phyloP scores from a whole-genome alignment of 225 moss, liverwort and hornwort genomes.

The Polytrichum commune region DNA sequence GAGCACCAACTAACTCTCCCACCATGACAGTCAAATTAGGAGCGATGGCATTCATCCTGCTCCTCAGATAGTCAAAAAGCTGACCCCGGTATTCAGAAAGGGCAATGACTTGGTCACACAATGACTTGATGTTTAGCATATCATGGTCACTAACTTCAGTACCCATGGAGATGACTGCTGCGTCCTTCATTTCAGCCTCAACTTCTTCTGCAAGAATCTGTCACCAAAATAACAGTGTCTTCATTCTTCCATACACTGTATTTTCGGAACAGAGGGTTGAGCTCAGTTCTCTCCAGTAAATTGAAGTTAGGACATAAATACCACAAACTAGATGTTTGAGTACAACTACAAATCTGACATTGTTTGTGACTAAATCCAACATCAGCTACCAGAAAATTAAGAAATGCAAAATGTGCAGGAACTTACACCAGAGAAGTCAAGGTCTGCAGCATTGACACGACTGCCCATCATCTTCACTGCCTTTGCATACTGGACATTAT shows the following conservation, averaged over 20 bases:
- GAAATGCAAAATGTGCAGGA: neutral
- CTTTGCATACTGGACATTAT: conserved; percentile 78
- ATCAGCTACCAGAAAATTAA: no score
- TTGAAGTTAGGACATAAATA: no score
- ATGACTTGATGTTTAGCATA: conserved; percentile 77
- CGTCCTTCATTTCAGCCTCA: conserved; percentile 81
- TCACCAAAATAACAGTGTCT: no score
- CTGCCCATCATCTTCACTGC: conserved; percentile 73
- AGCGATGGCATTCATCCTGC: conserved; percentile 86
- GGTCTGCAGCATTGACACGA: conserved; percentile 57
- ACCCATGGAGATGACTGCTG: conserved; percentile 83
- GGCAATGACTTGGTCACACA: conserved; percentile 84
- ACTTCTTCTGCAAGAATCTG: conserved; percentile 73
- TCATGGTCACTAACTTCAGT: conserved; percentile 89
- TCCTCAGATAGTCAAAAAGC: conserved; percentile 78
- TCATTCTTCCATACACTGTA: no score
- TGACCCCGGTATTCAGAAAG: conserved; percentile 73
- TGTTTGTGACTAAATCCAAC: no score
- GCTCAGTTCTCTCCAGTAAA: no score
- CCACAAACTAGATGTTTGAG: no score
- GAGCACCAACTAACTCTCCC: conserved; percentile 79
- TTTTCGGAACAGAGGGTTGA: no score
- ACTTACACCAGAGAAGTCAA: conserved; percentile 68
- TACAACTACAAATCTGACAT: no score
- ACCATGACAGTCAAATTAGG: conserved; percentile 83